Base-by-base conservation (phyloP, 345 rosid species). In the Rhizophora mangle region DNA sequence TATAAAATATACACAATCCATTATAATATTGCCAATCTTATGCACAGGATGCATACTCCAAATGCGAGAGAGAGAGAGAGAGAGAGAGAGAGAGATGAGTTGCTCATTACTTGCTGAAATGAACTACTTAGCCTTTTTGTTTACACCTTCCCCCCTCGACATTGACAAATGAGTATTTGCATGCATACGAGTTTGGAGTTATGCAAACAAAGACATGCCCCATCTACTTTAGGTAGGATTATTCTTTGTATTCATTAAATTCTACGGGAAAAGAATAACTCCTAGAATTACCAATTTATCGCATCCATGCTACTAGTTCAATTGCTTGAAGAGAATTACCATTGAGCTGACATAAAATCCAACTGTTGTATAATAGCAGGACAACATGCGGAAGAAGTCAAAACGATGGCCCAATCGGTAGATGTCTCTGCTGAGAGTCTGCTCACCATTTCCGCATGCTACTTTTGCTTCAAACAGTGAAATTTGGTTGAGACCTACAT, bases 401-500 rank as follows among this genome's bases (percentile, higher is more conserved):
- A 95, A 92, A 27, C 99, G 93, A 81, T 92, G 99, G 63, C 99
- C 99, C 56, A 95, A 76, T 74, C 98, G 84, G 68, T 95, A 92
- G 79, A 95, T 82, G 73, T 95, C 99, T 72, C 97, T 80, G 81
- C 99, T 95, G 67, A 95, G 85, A 69, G 81, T 82, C 82, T 95
- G 99, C 79, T 95, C 99, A 46, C 97, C 99, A 62, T 95, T 95
- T 27, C 99, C 99, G 67, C 98, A 90, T 61, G 99, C 99, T 22
- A 95, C 96, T 81, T 95, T 95, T 55, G 99, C 96, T 85, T 95
- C 99, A 68, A 95, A 95, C 70, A 95, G 91, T 57, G 99, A 89
- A 69, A 95, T 91, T 75, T 95, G 99, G 82, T 90, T 90, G 70
- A 95, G 87, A 63, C 99, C 99, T 51, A 95, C 99, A 79, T 95